phyloP scores from a whole-genome alignment of 2,329 filamentous ascomycete species.

The Cercospora zeina region DNA sequence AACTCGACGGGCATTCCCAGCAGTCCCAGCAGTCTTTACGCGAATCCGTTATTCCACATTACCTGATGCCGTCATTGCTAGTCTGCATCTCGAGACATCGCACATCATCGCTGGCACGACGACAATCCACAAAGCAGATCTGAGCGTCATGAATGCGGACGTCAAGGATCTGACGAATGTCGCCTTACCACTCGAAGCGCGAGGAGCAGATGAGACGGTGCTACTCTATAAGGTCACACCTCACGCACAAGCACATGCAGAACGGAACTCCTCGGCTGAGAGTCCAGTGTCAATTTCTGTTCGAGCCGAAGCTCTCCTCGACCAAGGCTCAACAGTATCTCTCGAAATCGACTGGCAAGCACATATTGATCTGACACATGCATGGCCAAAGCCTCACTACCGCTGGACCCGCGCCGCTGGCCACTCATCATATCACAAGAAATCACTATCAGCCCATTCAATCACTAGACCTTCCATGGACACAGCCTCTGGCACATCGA shows the following conservation, averaged over 20 bases:
- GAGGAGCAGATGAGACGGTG: slow-evolving; percentile 72
- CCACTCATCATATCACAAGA: slow-evolving; percentile 23
- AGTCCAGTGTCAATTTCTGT: slow-evolving; percentile 27
- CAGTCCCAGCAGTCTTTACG: slow-evolving; percentile 70
- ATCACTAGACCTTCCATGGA: slow-evolving; percentile 17
- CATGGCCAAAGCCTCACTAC: slow-evolving; percentile 26
- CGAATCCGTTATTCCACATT: slow-evolving; percentile 70
- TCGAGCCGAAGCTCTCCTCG: slow-evolving; percentile 27
- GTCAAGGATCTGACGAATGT: slow-evolving; percentile 48
- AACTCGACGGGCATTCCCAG: slow-evolving; percentile 61
- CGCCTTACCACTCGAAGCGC: slow-evolving; percentile 29
- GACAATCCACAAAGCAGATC: slow-evolving; percentile 59
- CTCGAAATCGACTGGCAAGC: slow-evolving; percentile 35
- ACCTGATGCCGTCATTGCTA: slow-evolving; percentile 39
- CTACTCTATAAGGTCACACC: slow-evolving; percentile 62
- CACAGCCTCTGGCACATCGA: neutral
- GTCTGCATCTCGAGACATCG: slow-evolving; percentile 37
- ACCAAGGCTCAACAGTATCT: slow-evolving; percentile 28
- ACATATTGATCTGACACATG: slow-evolving; percentile 29
- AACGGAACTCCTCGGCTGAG: neutral
- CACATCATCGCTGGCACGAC: slow-evolving; percentile 43
- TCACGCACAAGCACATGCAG: slow-evolving; percentile 1
- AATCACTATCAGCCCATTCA: slow-evolving; percentile 21
- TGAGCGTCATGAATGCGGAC: slow-evolving; percentile 59
- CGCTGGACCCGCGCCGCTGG: slow-evolving; percentile 35